phyloP scores from a whole-genome alignment of 2,329 filamentous ascomycete species.

The Fusarium oligoseptatum region DNA sequence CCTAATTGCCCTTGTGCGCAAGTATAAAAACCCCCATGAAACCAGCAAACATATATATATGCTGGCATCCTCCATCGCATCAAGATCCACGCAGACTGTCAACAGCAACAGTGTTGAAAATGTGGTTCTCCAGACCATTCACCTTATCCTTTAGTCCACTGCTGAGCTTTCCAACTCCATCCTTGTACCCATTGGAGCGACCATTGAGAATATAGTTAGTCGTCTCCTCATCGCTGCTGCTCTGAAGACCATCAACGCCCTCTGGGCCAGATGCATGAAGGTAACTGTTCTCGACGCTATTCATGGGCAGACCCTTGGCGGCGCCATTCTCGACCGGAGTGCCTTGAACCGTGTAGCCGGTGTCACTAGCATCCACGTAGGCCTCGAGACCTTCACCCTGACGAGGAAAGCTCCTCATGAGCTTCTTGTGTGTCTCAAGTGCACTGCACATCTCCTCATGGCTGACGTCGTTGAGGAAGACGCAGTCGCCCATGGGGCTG shows the following conservation, averaged over 20 bases:
- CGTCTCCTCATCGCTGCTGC: constrained; percentile 20
- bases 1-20: too few species aligned
- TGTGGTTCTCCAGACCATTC: constrained; percentile 15
- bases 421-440: constrained; percentile 72
- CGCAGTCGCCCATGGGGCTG: constrained; percentile 74
- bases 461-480: constrained; percentile 77
- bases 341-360: constrained; percentile 65
- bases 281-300: constrained; percentile 26
- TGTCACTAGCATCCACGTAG: constrained; percentile 77
- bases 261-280: constrained; percentile 35
- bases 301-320: constrained; percentile 6
- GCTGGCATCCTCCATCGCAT: background rate
- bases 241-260: constrained; percentile 37
- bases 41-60: background rate
- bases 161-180: constrained; percentile 11
- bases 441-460: constrained; percentile 72
- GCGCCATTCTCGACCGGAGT: constrained; percentile 35
- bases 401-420: constrained; percentile 73
- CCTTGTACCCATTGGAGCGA: constrained; percentile 10
- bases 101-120: constrained; percentile 31
- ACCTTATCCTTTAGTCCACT: constrained; percentile 36
- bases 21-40: too few species aligned
- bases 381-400: constrained; percentile 76
- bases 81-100: constrained; percentile 20
- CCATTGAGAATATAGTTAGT: constrained; percentile 26